A percentile compares a stretch with the other conserved stretches of the same genome.
These are phyloP conservation scores for Ogataea paraovalis DNA, from an alignment of 805 yeast genomes.

Conservation along the genomic window DNA sequence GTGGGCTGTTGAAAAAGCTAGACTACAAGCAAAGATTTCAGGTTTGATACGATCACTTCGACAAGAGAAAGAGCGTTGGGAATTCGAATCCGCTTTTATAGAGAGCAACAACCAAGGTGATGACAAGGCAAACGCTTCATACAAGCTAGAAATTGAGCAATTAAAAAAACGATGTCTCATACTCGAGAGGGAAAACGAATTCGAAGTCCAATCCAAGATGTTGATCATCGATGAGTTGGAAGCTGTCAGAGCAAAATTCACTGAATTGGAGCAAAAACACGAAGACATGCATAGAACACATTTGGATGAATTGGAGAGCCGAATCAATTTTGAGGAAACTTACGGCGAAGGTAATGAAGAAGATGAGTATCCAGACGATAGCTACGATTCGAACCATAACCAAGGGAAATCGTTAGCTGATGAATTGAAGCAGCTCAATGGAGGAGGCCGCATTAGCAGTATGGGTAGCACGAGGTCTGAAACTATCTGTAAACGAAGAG, in stretches of 20 bases:
- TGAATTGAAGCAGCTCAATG: conserved; percentile 15
- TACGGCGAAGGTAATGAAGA: conserved; percentile 2
- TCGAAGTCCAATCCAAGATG: conserved; percentile 49
- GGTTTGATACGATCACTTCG: background rate
- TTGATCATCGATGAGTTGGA: conserved; percentile 54
- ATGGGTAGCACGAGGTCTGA: background rate
- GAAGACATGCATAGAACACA: conserved; percentile 27
- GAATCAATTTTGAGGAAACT: background rate
- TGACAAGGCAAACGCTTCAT: background rate
- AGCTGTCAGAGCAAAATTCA: conserved; percentile 37
- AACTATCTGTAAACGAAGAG: conserved; percentile 8
- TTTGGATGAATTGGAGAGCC: conserved; percentile 22
- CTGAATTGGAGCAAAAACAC: conserved; percentile 26
- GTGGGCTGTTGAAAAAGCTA: conserved; percentile 1
- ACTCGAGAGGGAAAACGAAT: conserved; percentile 46
- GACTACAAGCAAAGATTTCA: background rate
- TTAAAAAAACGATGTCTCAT: conserved; percentile 31
- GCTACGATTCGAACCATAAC: background rate
- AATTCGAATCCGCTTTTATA: background rate
- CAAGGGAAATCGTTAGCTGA: conserved; percentile 14
- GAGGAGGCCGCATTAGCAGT: background rate
- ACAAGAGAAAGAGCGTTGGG: background rate
- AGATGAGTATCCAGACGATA: conserved; percentile 3
- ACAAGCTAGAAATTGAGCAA: conserved; percentile 20
- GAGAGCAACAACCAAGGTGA: background rate